These are phyloP conservation scores for Phialemoniopsis sp. DNA, from an alignment of 2,329 filamentous ascomycete species.

Conservation along the genomic window DNA sequence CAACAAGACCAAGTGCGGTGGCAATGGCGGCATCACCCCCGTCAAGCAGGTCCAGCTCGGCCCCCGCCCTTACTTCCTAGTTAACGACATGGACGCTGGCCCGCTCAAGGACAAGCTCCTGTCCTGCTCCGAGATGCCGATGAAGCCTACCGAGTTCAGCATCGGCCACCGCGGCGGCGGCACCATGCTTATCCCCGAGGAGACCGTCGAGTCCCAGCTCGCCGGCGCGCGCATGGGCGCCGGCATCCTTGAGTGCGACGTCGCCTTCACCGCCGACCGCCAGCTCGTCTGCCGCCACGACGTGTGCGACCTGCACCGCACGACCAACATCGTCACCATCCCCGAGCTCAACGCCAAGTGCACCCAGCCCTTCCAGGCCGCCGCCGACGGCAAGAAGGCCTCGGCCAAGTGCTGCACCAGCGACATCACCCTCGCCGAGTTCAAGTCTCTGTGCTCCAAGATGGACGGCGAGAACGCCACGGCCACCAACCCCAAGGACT, in stretches of 20 bases:
- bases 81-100: conserved; percentile 58
- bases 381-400: conserved; percentile 44
- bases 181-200: conserved; percentile 61
- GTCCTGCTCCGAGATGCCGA: conserved; percentile 50
- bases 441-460: conserved; percentile 64
- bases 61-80: conserved; percentile 60
- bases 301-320: conserved; percentile 65
- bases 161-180: conserved; percentile 61
- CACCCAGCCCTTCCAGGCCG: conserved; percentile 55
- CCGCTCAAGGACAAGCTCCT: conserved; percentile 55
- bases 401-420: conserved; percentile 66
- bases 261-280: conserved; percentile 60
- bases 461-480: conserved; percentile 62
- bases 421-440: conserved; percentile 66
- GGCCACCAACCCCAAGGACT: conserved; percentile 54
- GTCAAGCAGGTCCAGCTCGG: conserved; percentile 53
- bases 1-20: conserved; percentile 1
- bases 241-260: conserved; percentile 64
- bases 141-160: conserved; percentile 49
- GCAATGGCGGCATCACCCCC: conserved; percentile 10
- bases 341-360: conserved; percentile 63
- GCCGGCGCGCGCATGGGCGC: conserved; percentile 61
- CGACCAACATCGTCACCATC: conserved; percentile 60
- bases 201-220: conserved; percentile 53
- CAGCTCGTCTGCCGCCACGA: conserved; percentile 66